Evolutionary conservation across 148 eudicot species (phyloP).

Genomic region (Rhododendron williamsianum): DNA sequence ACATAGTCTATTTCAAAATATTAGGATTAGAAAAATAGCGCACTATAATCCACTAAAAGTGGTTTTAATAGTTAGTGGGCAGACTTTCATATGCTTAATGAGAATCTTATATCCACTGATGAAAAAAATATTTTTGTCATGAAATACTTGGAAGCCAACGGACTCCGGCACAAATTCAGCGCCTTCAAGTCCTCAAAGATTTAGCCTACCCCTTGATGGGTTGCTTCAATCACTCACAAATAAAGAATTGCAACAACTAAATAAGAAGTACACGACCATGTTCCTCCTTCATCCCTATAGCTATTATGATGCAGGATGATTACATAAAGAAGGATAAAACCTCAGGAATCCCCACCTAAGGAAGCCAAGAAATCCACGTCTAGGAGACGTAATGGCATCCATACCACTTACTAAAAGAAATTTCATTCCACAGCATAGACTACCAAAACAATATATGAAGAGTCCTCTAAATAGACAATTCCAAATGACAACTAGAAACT

Average conservation of each 20-base stretch:
- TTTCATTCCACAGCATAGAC: not conserved
- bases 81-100: not conserved
- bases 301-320: not conserved
- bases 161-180: not conserved
- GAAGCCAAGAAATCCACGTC: no score
- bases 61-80: not conserved
- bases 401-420: not conserved
- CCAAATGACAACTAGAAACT: not conserved
- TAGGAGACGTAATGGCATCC: not conserved
- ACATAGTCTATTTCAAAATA: not conserved
- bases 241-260: not conserved
- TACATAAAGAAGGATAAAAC: not conserved
- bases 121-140: not conserved
- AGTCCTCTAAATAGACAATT: not conserved
- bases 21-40: not conserved
- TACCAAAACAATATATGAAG: not conserved
- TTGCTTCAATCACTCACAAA: not conserved
- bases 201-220: not conserved
- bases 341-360: no score
- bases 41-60: not conserved
- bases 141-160: not conserved
- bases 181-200: not conserved
- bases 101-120: not conserved
- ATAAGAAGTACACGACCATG: not conserved
- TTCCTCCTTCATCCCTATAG: not conserved